Evolutionary conservation across 148 eudicot genomes (phyloP), one percentile per base, ranked within the genome.

Genomic region (Vaccinium myrtillus): DNA sequence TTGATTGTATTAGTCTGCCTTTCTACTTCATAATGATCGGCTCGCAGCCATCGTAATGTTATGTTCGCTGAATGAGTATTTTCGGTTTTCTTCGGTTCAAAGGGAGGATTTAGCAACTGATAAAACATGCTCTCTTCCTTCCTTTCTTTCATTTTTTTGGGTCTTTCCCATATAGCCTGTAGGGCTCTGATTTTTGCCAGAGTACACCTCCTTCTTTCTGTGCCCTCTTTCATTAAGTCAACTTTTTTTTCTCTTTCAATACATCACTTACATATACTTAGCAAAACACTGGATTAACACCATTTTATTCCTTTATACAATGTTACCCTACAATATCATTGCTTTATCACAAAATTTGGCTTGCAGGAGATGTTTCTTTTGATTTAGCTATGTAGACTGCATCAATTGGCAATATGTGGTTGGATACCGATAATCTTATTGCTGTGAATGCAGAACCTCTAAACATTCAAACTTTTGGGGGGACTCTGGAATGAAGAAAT

Each of bases 401-500:
- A 13, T 67, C 36, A 23, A 67, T 67, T 67, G 32, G 27, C 73
- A 23, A 25, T 15, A 2, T 11, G 73, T 25, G 73, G 12, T 67
- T 67, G 73, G 39, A 67, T 67, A 25, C 73, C 5, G 6, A 4
- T 12, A 67, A 27, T 12, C 83, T 71, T 71, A 82, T 16, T 53
- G 11, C 43, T 9, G 18, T 55, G 63, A 54, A 48, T 82, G 73
- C 93, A 87, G 92, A 83, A 77, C 73, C 73, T 48, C 86, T 11
- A 43, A 84, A 48, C 86, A 88, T 48, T 61, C 79, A 21, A 81
- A 84, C 43, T 88, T 88, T 21, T 90, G 91, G 93, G 87, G 86
- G 58, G 76, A 80, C 65, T 84, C 89, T 83, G 92, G 87, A 76
- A 86, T 86, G 46, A 86, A 91, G 82, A 84, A 89, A 36, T 93